phyloP scores from a whole-genome alignment of 2,329 filamentous ascomycete species.

The Alternaria hordeiaustralica region DNA sequence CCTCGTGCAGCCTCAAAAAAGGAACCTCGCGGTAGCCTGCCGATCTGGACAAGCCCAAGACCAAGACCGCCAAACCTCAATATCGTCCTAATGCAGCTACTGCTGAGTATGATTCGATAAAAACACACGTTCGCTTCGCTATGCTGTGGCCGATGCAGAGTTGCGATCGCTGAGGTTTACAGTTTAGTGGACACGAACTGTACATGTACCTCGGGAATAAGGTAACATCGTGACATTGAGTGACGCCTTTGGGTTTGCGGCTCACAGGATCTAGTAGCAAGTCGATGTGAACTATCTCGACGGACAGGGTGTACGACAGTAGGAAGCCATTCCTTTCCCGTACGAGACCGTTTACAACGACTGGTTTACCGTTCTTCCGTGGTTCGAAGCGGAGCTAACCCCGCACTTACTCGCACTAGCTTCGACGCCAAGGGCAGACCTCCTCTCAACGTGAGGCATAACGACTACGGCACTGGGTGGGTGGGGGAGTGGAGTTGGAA shows the following conservation, averaged over 20 bases:
- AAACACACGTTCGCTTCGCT: not conserved
- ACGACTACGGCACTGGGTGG: constrained; percentile 13
- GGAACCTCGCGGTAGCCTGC: not conserved
- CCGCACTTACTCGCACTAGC: constrained; percentile 29
- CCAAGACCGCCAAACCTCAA: not conserved
- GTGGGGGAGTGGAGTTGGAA: not conserved
- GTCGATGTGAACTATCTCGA: not conserved
- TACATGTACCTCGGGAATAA: not conserved
- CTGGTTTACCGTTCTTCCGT: constrained; percentile 7
- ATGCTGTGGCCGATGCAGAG: too few species aligned
- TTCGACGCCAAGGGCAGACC: constrained; percentile 28
- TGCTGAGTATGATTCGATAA: not conserved
- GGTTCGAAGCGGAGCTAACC: constrained; percentile 18
- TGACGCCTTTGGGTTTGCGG: not conserved
- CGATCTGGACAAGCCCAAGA: not conserved
- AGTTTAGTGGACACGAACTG: not conserved
- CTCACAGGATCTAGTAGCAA: not conserved
- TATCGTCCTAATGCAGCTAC: not conserved
- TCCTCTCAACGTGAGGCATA: constrained; percentile 21
- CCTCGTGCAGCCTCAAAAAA: not conserved
- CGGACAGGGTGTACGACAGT: not conserved
- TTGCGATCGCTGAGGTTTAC: not conserved
- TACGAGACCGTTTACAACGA: not conserved
- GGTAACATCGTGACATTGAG: not conserved
- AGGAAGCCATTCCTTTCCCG: not conserved